Percentiles rank a stretch among this genome's conserved stretches.
Evolutionary conservation across 2,329 filamentous ascomycete genomes (phyloP).

Genomic region (Fusarium illudens): DNA sequence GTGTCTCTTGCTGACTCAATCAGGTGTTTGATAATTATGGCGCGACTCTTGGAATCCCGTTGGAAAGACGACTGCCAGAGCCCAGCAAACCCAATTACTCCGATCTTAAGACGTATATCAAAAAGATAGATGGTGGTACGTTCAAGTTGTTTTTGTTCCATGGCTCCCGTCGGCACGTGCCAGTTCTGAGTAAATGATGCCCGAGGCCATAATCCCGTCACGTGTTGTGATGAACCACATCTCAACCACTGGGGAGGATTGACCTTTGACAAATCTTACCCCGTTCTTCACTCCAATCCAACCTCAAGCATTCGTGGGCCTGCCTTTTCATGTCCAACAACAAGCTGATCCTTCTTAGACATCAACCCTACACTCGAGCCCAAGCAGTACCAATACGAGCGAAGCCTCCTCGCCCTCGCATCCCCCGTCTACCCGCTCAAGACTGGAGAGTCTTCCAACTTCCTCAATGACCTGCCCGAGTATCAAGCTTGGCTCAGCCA

Average conservation of each 20-base stretch:
- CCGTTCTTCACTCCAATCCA: not conserved
- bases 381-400: not conserved
- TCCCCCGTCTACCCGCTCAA: not conserved
- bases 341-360: not conserved
- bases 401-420: not conserved
- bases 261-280: not conserved
- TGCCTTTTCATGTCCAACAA: not conserved
- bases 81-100: not conserved
- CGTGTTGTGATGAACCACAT: not conserved
- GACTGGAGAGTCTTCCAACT: not conserved
- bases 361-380: accelerated
- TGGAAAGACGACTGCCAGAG: not conserved
- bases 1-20: not conserved
- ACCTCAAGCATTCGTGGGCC: not conserved
- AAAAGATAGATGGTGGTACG: not conserved
- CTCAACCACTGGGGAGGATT: not conserved
- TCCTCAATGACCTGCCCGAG: not conserved
- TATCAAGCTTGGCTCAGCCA: not conserved
- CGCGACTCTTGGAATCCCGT: not conserved
- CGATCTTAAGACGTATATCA: not conserved
- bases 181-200: not conserved
- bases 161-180: not conserved
- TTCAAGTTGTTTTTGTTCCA: not conserved
- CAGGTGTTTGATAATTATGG: not conserved
- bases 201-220: not conserved